Evolutionary conservation across 1,284 basidiomycete species (phyloP), one percentile per base, ranked within the genome.

Genomic region (Anthracocystis walkeri): DNA sequence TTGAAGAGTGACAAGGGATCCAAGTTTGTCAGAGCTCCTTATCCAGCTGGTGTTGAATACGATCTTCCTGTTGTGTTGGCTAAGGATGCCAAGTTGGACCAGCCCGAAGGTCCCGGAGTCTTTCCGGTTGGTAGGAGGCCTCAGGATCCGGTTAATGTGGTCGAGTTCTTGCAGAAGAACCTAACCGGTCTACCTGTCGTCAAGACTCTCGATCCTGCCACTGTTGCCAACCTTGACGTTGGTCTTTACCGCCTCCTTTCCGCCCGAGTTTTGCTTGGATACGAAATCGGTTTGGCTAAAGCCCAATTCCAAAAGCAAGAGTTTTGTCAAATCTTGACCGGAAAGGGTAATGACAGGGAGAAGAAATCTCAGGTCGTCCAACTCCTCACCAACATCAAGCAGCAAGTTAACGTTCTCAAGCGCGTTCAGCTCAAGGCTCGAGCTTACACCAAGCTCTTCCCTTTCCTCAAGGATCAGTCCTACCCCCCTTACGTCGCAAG

Each of bases 51-150:
- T 6, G 38, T 20, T 4, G 12, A 7, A 27, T 66, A 45, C 42
- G 21, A 21, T 1, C 38, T 50, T 1, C 55, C 50, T 0, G 55
- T 38, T 2, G 44, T 44, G 3, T 27, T 62, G 11, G 16, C 20
- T 2, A 40, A 31, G 12, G 50, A 60, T 41, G 55, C 50, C 3
- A 58, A 46, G 3, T 38, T 65, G 42, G 48, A 56, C 21, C 21
- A 68, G 7, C 40, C 55, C n/a, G n/a, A n/a, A n/a, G 12, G 57
- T 52, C 1, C 7, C 25, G 1, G 67, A 61, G 57, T 60, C 38
- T 71, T 71, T 35, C 62, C 68, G 1, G 25, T 35, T 11, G 68
- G 68, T 23, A 42, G 68, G 7, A 55, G 64, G 8, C 59, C 70
- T 3, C 55, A 73, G 18, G 65, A 67, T 23, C 38, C 52, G 1